Conservation (phyloP, 2,329 filamentous ascomycete genomes). For the Alternaria brassicae region DNA sequence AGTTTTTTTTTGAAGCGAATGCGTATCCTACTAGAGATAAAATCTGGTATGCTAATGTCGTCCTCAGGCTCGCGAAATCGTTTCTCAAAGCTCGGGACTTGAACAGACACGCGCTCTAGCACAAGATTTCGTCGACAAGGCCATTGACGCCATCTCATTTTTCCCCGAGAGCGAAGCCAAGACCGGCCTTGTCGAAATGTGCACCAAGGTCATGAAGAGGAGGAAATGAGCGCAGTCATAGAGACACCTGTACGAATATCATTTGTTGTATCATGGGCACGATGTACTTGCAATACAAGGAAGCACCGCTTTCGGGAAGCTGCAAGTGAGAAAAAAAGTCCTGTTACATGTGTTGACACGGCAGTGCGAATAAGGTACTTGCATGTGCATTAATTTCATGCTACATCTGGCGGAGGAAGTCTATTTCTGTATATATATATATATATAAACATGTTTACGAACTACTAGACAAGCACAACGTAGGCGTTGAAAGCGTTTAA, state of each 20-base stretch:
- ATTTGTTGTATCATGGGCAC: background rate
- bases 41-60: constrained; percentile 4
- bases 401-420: background rate
- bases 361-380: background rate
- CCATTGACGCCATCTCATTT: constrained; percentile 78
- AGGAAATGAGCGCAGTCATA: constrained; percentile 68
- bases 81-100: constrained; percentile 82
- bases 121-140: constrained; percentile 87
- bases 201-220: constrained; percentile 85
- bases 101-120: constrained; percentile 91
- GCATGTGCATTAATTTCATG: background rate
- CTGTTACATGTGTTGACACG: background rate
- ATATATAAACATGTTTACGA: constrained; percentile 4
- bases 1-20: constrained; percentile 48
- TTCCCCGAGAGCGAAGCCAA: constrained; percentile 98
- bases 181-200: constrained; percentile 90
- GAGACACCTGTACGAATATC: background rate
- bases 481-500: constrained; percentile 2
- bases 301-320: background rate
- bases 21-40: no score
- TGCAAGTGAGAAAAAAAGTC: background rate
- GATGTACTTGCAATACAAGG: no score
- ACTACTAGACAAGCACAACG: background rate
- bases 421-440: constrained; percentile 5
- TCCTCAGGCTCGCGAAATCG: constrained; percentile 81